These are phyloP conservation scores for Aspergillus fumigatiaffinis DNA, from an alignment of 2,329 filamentous ascomycete species.

Conservation along the genomic window DNA sequence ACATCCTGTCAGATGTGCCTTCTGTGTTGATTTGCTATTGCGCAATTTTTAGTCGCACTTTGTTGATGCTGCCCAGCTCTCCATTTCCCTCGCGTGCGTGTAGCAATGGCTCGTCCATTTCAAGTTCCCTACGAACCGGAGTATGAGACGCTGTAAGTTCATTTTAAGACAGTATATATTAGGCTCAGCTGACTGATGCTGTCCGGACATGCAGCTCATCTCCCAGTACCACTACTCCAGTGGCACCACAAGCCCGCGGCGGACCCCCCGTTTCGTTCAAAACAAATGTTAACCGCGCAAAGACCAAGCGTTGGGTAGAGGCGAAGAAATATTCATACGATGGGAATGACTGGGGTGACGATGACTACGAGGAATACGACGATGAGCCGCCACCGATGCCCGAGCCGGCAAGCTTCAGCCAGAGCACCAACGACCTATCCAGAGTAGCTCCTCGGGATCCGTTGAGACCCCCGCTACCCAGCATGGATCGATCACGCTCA, in stretches of 20 bases:
- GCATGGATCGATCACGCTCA: conserved; percentile 39
- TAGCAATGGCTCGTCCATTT: conserved; percentile 26
- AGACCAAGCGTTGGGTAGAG: conserved; percentile 93
- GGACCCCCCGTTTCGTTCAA: conserved; percentile 61
- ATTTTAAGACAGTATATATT: not conserved
- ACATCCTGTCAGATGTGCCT: not conserved
- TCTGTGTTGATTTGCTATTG: not conserved
- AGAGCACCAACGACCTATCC: conserved; percentile 21
- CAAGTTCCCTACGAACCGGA: conserved; percentile 21
- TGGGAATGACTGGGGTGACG: conserved; percentile 86
- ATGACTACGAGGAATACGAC: conserved; percentile 60
- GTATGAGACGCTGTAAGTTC: conserved; percentile 23
- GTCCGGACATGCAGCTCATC: conserved; percentile 6
- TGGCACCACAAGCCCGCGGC: conserved; percentile 24
- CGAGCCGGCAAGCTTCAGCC: conserved; percentile 22
- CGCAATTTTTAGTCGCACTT: not conserved
- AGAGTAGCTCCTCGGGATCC: conserved; percentile 8
- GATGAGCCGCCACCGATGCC: conserved; percentile 45
- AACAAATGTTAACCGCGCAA: conserved; percentile 80
- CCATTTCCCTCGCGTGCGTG: conserved; percentile 3
- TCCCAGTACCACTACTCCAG: conserved; percentile 23
- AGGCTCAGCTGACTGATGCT: not conserved
- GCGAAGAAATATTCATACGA: conserved; percentile 84
- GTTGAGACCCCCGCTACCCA: conserved; percentile 13
- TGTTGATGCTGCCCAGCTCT: conserved; percentile 1